These are phyloP conservation scores for Solanum paucissectum DNA, from an alignment of 257 asterid species.

Conservation along the genomic window DNA sequence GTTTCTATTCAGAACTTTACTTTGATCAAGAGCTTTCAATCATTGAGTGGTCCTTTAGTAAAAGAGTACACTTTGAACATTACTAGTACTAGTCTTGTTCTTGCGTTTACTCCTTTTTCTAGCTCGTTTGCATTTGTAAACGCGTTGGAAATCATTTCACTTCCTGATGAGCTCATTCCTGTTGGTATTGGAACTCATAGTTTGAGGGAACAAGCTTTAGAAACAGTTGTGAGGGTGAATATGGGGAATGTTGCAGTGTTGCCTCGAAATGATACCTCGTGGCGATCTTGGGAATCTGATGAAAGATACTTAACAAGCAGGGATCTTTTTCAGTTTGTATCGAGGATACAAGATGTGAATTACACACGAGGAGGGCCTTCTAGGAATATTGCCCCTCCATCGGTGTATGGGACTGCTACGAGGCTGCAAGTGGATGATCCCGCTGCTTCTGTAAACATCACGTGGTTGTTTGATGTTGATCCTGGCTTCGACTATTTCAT, in stretches of 20 bases:
- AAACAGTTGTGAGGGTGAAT: constrained; percentile 23
- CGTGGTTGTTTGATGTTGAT: constrained; percentile 26
- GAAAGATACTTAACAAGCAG: neutral
- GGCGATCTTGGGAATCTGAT: constrained; percentile 29
- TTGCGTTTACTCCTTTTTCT: constrained; percentile 17
- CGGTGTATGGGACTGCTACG: constrained; percentile 24
- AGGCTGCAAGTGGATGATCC: constrained; percentile 10
- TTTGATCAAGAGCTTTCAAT: constrained; percentile 19
- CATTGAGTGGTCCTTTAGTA: constrained; percentile 8
- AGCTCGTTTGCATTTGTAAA: constrained; percentile 26
- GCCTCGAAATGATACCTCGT: constrained; percentile 25
- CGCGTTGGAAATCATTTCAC: constrained; percentile 24
- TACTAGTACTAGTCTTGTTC: constrained; percentile 6
- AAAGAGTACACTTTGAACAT: constrained; percentile 25
- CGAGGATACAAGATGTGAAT: constrained; percentile 6
- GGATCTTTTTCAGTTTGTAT: constrained; percentile 3
- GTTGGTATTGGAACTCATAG: constrained; percentile 2
- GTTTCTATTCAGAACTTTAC: constrained; percentile 23
- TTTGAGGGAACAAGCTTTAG: constrained; percentile 16
- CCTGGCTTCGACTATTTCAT: constrained; percentile 29
- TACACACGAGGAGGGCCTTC: constrained; percentile 8
- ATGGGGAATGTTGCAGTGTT: constrained; percentile 25
- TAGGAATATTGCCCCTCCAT: constrained; percentile 16
- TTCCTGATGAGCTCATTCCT: constrained; percentile 29
- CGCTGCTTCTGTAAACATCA: neutral